Base-by-base conservation (phyloP, 768 basidiomycete species). In the Roridomyces roridus region DNA sequence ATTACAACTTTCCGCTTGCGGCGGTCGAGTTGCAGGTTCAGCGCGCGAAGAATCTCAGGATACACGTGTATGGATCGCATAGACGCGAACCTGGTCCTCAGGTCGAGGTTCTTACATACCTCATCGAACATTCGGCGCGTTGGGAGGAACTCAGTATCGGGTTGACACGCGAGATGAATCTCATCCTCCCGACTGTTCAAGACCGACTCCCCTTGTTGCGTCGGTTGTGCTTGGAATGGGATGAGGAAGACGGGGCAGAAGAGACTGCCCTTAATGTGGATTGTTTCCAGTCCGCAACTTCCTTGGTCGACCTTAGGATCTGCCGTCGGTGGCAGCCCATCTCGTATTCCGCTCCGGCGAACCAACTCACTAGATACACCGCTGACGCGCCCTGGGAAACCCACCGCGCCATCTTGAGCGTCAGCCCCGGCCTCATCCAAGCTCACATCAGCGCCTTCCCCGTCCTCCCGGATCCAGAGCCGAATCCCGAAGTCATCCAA, bases 131-230 rank as follows among this genome's bases (percentile, higher is more conserved):
- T 1, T 29, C 46, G 2, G n/a, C 23, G 2, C 46, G 23, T 0
- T 55, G 54, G 54, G 40, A 34, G 37, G 54, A 55, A 3, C 35
- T 55, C 3, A 17, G 25, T 14, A 18, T 55, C 2, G 12, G 5
- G 12, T 36, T 55, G 17, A 48, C 54, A 5, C 18, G 26, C 1
- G 28, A n/a, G 2, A 3, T 55, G 0, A 2, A 14, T 6, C 45
- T 45, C 6, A 25, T 55, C 5, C 11, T 55, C 1, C 6, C 44
- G 11, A n/a, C 3, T 17, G 14, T 55, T 18, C 45, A 10, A 0
- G 41, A 23, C 24, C 46, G 28, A 1, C 1, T 55, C 20, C 47
- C 41, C 0, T 21, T 15, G 20, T 21, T 55, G 15, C n/a, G n/a
- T n/a, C n/a, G 29, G 29, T 6, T 31, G 29, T 31, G 29, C 7